Conservation (phyloP, 108 stramenopile genomes). For the Cyclostephanos tholiformis region DNA sequence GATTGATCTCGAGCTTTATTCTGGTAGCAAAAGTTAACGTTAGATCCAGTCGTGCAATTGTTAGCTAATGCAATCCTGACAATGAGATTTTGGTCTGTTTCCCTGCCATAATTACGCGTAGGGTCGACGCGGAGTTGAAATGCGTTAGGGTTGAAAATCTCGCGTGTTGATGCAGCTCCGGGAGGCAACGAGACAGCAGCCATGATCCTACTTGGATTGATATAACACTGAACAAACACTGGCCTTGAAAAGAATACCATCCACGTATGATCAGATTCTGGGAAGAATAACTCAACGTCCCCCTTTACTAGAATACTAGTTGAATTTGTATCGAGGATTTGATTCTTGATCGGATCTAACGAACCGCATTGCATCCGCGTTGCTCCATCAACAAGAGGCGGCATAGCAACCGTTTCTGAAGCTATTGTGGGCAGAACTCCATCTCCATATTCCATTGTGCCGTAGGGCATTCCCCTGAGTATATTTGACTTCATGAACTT, state of each 20-base stretch:
- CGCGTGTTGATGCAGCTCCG: constrained; percentile 28
- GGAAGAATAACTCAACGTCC: constrained; percentile 70
- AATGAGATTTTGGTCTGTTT: constrained; percentile 46
- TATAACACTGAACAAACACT: constrained; percentile 56
- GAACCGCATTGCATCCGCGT: constrained; percentile 23
- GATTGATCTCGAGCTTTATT: constrained; percentile 55
- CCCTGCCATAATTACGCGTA: not conserved
- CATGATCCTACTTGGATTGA: constrained; percentile 24
- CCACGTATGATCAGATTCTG: constrained; percentile 87
- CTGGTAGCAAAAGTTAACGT: constrained; percentile 56
- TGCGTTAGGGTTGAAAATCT: constrained; percentile 28
- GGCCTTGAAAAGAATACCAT: constrained; percentile 89
- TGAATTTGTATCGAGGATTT: constrained; percentile 15
- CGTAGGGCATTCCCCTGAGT: constrained; percentile 89
- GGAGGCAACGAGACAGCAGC: constrained; percentile 57
- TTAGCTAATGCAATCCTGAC: constrained; percentile 80
- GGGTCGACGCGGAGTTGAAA: constrained; percentile 28
- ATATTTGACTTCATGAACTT: constrained; percentile 70
- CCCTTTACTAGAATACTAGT: constrained; percentile 46
- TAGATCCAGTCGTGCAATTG: constrained; percentile 76
- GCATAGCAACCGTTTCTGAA: constrained; percentile 25
- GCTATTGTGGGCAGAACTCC: constrained; percentile 57
- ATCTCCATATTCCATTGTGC: constrained; percentile 76
- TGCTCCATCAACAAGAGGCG: constrained; percentile 28
- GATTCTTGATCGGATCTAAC: constrained; percentile 28